Evolutionary conservation across 2,329 filamentous ascomycete genomes (phyloP).

Genomic region (Eurotiales sp.): DNA sequence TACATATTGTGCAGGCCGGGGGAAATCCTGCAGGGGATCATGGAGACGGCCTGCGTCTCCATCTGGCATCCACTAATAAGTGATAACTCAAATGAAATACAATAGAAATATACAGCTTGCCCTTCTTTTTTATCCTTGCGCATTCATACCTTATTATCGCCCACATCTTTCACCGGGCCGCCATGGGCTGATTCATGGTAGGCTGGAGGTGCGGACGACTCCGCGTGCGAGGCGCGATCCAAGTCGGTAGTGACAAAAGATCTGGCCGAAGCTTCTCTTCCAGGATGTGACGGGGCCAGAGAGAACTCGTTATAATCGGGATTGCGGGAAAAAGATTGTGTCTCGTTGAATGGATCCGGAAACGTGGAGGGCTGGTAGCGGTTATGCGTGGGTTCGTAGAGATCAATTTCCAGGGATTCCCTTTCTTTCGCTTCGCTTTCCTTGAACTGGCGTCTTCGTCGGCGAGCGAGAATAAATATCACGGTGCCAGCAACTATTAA

Average conservation of each 20-base stretch:
- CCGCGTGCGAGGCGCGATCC: background rate
- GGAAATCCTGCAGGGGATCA: background rate
- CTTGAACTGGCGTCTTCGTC: slow-evolving; percentile 8
- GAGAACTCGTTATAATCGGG: slow-evolving; percentile 16
- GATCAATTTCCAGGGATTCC: slow-evolving; percentile 15
- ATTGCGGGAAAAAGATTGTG: slow-evolving; percentile 9
- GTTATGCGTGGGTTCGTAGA: slow-evolving; percentile 12
- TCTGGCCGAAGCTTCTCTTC: slow-evolving; percentile 3
- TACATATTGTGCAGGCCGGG: background rate
- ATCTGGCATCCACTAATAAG: too few relatives aligned
- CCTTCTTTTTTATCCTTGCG: too few relatives aligned
- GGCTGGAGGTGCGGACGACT: slow-evolving; percentile 7
- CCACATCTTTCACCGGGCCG: background rate
- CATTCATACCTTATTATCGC: slow-evolving; percentile 5
- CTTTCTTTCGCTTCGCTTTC: slow-evolving; percentile 14
- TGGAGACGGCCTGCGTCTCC: slow-evolving; percentile 13
- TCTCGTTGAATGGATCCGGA: slow-evolving; percentile 12
- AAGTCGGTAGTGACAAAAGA: slow-evolving; percentile 10
- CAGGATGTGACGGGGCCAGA: slow-evolving; percentile 9
- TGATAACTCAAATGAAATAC: background rate
- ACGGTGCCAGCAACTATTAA: slow-evolving; percentile 3
- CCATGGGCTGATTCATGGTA: background rate
- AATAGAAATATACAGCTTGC: background rate
- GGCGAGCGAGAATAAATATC: slow-evolving; percentile 12
- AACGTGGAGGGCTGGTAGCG: slow-evolving; percentile 1